Base-by-base conservation (phyloP, 805 yeast species). In the Millerozyma acaciae region DNA sequence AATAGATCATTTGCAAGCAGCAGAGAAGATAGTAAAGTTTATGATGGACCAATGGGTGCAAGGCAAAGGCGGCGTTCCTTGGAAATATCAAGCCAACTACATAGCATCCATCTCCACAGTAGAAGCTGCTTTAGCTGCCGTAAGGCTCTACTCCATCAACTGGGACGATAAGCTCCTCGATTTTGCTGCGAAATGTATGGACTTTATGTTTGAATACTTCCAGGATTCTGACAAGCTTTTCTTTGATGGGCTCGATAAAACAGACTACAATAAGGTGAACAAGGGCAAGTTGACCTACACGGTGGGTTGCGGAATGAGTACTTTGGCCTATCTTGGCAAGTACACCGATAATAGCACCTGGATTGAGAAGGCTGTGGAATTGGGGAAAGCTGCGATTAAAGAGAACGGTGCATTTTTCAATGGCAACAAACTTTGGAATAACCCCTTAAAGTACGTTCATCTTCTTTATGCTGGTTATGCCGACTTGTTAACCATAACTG, bases 231-330 rank as follows among this genome's bases (percentile, higher is more conserved):
- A 46, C 28, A 28, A 39, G 6, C 38, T 50, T 8, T 48, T 50
- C 21, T 45, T 44, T 33, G 56, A 51, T 36, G 58, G 56, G 2
- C 27, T 42, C 8, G 30, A 35, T 19, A 39, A 34, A 8, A 26
- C 35, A 17, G 31, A 35, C 18, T 31, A 38, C 25, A 39, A 41
- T 16, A 37, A 33, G 19, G 21, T 51, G 7, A 56, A 57, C 35
- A 39, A 37, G 16, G 63, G 61, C 2, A 54, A 54, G 34, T 43
- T 57, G 13, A 39, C 61, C 5, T 57, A 57, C 42, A 53, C 61
- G 5, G 55, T 52, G 8, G 63, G 62, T 1, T 35, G 42, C 21
- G 49, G 51, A 7, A 40, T 57, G 26, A 50, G 57, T 8, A 34
- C 55, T 2, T 47, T 53, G 28, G 48, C 55, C 6, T 49, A 43